These are phyloP conservation scores for Lactifluus subvellereus DNA, from an alignment of 768 basidiomycete genomes.

Conservation along the genomic window DNA sequence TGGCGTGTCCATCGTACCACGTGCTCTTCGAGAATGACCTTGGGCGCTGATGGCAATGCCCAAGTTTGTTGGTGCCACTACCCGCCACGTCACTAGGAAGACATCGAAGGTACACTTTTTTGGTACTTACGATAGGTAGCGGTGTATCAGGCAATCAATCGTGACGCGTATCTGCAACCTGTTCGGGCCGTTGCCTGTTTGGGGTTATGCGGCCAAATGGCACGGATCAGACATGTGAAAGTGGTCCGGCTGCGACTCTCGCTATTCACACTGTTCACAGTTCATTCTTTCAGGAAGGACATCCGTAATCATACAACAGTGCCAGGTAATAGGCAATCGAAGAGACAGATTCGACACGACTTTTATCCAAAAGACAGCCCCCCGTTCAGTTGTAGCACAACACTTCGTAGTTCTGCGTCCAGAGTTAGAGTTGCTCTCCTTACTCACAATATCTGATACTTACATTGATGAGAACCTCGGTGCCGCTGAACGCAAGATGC, in stretches of 20 bases:
- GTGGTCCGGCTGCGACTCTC: too few species aligned
- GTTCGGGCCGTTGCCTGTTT: too few species aligned
- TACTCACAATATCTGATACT: constrained; percentile 14
- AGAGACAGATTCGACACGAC: not conserved
- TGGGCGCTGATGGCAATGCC: not conserved
- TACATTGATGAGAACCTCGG: constrained; percentile 50
- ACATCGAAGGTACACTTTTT: not conserved
- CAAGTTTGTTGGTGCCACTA: too few species aligned
- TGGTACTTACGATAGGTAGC: not conserved
- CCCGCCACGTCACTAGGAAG: not conserved
- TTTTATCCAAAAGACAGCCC: not conserved
- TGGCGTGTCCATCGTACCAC: too few species aligned
- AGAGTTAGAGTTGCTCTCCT: not conserved
- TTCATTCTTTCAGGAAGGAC: not conserved
- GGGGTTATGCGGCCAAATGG: too few species aligned
- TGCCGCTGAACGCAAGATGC: constrained; percentile 46
- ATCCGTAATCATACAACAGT: not conserved
- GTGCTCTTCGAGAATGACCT: not conserved
- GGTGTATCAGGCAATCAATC: too few species aligned
- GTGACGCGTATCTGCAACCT: too few species aligned
- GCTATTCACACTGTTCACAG: not conserved
- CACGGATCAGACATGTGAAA: too few species aligned
- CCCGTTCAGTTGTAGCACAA: constrained; percentile 32
- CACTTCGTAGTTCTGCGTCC: constrained; percentile 37
- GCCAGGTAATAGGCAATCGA: not conserved